Evolutionary conservation across 2,329 filamentous ascomycete genomes (phyloP).

Genomic region (Mollisia scopiformis): DNA sequence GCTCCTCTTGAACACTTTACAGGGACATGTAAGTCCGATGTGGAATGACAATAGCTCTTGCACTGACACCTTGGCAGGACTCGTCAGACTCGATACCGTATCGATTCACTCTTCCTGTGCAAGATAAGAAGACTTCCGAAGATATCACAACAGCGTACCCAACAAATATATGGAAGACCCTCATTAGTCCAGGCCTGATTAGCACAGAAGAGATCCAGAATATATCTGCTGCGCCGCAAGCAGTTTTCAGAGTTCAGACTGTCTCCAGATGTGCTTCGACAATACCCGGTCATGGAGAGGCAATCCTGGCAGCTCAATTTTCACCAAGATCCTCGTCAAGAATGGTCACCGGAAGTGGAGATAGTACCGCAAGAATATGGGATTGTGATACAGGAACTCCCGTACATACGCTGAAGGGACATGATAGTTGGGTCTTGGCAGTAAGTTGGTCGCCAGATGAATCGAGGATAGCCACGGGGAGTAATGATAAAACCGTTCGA

Average conservation of each 20-base stretch:
- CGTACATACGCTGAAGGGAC: conserved; percentile 81
- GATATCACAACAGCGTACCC: conserved; percentile 44
- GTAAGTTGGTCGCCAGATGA: conserved; percentile 89
- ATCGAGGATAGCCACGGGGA: conserved; percentile 79
- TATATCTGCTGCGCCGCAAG: conserved; percentile 74
- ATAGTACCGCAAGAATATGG: conserved; percentile 91
- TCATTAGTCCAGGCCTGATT: conserved; percentile 42
- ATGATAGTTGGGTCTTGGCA: conserved; percentile 87
- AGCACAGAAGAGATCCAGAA: conserved; percentile 42
- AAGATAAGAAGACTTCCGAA: conserved; percentile 39
- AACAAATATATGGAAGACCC: conserved; percentile 47
- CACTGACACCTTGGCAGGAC: no score
- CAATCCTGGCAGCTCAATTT: conserved; percentile 85
- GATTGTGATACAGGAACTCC: conserved; percentile 94
- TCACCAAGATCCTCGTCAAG: conserved; percentile 76
- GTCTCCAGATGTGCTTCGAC: conserved; percentile 88
- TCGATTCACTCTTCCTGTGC: conserved; percentile 60
- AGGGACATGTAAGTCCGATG: conserved; percentile 64
- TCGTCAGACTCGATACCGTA: conserved; percentile 66
- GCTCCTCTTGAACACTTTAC: conserved; percentile 80
- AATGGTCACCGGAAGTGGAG: conserved; percentile 87
- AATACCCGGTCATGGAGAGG: conserved; percentile 89
- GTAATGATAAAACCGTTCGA: conserved; percentile 90
- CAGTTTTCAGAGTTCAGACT: conserved; percentile 90
- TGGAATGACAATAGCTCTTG: no score